Conservation (phyloP, 225 moss, liverwort and hornwort species). For the Ulota crispa region DNA sequence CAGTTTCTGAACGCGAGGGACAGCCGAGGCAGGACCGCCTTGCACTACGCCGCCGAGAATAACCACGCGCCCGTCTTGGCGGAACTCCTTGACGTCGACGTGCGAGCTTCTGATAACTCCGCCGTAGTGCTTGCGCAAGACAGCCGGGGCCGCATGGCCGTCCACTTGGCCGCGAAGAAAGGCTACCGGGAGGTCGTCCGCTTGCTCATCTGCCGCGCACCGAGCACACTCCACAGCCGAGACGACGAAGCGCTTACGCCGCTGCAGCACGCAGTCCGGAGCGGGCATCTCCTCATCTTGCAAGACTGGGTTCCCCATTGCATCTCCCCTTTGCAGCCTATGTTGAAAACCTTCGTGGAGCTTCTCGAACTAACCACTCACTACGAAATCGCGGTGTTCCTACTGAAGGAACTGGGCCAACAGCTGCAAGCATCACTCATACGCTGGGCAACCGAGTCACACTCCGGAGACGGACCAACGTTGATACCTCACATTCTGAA, state of each 20-base stretch:
- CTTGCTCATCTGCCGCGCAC: background rate
- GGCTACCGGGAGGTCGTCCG: constrained; percentile 4
- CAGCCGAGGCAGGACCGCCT: background rate
- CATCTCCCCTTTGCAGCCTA: background rate
- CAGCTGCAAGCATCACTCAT: background rate
- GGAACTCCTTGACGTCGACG: background rate
- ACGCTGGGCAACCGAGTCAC: background rate
- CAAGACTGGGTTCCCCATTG: background rate
- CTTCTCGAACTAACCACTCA: background rate
- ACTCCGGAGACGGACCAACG: background rate
- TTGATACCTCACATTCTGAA: constrained; percentile 12
- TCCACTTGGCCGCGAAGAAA: constrained; percentile 12
- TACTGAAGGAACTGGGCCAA: background rate
- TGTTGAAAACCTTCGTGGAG: background rate
- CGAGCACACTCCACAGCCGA: background rate
- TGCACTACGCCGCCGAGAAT: constrained; percentile 12
- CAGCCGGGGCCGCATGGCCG: background rate
- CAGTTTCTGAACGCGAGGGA: background rate
- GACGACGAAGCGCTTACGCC: background rate
- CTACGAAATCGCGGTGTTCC: background rate
- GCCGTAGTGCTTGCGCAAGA: background rate
- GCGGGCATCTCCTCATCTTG: background rate
- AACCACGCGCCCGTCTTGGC: background rate
- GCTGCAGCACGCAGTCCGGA: background rate
- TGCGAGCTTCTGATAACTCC: background rate